These are phyloP conservation scores for Spergularia marina DNA, from an alignment of 148 eudicot species.

Conservation along the genomic window DNA sequence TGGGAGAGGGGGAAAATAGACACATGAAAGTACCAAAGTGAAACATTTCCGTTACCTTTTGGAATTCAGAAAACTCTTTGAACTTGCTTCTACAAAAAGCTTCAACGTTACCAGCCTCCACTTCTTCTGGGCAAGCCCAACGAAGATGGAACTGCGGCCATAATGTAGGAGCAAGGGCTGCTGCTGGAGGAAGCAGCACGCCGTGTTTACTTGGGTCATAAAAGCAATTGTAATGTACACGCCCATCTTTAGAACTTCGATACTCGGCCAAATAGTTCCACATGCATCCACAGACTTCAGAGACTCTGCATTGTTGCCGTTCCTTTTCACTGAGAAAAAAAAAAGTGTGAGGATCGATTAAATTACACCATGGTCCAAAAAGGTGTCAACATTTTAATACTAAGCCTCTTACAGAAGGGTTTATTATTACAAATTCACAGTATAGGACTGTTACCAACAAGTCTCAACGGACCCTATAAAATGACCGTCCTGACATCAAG, in stretches of 20 bases:
- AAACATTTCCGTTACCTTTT: conserved; percentile 51
- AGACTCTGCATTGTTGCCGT: conserved; percentile 67
- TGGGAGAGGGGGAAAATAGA: not conserved
- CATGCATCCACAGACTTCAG: conserved; percentile 78
- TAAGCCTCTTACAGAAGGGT: not conserved
- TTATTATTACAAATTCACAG: too few relatives aligned
- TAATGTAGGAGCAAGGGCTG: conserved; percentile 92
- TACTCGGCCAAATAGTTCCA: conserved; percentile 74
- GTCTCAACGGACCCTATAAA: not conserved
- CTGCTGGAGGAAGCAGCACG: conserved; percentile 87
- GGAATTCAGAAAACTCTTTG: conserved; percentile 61
- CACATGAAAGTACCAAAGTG: not conserved
- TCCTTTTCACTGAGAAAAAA: conserved; percentile 68
- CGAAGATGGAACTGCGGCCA: conserved; percentile 99
- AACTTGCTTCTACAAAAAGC: conserved; percentile 70
- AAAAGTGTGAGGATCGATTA: not conserved
- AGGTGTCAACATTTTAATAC: not conserved
- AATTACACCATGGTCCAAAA: not conserved
- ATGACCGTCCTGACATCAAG: not conserved
- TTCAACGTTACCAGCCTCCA: conserved; percentile 80
- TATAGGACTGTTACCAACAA: too few relatives aligned
- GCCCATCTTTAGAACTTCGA: conserved; percentile 68
- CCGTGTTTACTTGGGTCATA: conserved; percentile 70
- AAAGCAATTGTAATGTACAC: conserved; percentile 75
- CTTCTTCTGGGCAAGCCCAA: conserved; percentile 91